These are phyloP conservation scores for Phlebopus sp. DNA, from an alignment of 1,284 basidiomycete genomes.

Conservation along the genomic window DNA sequence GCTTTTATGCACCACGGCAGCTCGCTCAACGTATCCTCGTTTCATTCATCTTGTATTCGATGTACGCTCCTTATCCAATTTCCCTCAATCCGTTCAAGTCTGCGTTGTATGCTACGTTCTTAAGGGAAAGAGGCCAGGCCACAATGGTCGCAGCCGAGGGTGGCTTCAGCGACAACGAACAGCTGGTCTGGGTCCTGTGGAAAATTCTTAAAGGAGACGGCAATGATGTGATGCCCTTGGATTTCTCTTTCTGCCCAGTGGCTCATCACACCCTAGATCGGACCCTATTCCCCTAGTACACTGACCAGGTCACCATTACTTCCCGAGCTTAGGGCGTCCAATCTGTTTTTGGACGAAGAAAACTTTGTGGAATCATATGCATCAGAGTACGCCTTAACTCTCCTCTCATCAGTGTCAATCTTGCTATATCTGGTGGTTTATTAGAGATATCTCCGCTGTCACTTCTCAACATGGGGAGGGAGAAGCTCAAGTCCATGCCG, in stretches of 20 bases:
- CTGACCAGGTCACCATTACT: conserved; percentile 67
- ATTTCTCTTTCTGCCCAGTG: not conserved
- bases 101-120: conserved; percentile 60
- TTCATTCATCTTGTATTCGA: conserved; percentile 70
- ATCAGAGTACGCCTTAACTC: conserved; percentile 30
- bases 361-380: conserved; percentile 46
- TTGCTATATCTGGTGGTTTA: conserved; percentile 16
- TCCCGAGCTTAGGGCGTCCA: conserved; percentile 64
- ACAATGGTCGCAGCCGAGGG: conserved; percentile 47
- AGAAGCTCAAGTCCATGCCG: conserved; percentile 1
- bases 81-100: conserved; percentile 75
- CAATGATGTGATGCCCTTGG: conserved; percentile 54
- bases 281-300: conserved; percentile 69
- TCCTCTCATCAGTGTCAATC: conserved; percentile 6
- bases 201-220: conserved; percentile 78
- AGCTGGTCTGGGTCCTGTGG: conserved; percentile 79
- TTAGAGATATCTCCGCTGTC: conserved; percentile 14
- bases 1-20: conserved; percentile 33
- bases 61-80: conserved; percentile 74
- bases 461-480: conserved; percentile 8
- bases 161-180: conserved; percentile 61
- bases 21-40: conserved; percentile 69
- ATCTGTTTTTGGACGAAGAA: conserved; percentile 63
- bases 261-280: conserved; percentile 49
- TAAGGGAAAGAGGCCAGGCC: conserved; percentile 61